Evolutionary conservation across 2,329 filamentous ascomycete genomes (phyloP).

Genomic region (Teratosphaeria epicoccoides): DNA sequence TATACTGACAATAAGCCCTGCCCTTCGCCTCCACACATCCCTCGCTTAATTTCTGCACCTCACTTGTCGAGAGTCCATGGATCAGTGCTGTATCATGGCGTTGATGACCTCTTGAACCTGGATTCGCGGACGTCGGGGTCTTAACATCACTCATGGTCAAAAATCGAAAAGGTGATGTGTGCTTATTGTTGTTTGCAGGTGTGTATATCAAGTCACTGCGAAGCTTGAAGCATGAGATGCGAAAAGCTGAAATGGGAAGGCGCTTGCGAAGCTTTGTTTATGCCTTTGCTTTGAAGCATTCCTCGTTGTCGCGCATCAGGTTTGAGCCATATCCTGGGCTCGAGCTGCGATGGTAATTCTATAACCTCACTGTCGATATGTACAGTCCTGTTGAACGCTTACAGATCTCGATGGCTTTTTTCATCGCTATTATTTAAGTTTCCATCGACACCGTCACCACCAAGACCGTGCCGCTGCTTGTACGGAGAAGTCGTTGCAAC

Average conservation of each 20-base stretch:
- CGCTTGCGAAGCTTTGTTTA: background rate
- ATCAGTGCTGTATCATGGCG: constrained; percentile 33
- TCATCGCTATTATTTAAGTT: background rate
- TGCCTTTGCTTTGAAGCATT: too few species aligned
- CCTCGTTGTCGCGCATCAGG: too few species aligned
- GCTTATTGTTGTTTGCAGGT: background rate
- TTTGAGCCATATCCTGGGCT: too few species aligned
- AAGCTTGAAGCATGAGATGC: background rate
- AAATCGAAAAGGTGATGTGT: background rate
- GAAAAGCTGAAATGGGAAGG: background rate
- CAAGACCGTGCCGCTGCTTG: background rate
- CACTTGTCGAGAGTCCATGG: constrained; percentile 46
- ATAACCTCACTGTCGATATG: too few species aligned
- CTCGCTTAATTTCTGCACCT: constrained; percentile 54
- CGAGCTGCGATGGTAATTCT: too few species aligned
- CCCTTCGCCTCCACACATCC: constrained; percentile 61
- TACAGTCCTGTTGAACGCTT: background rate
- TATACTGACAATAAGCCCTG: constrained; percentile 63
- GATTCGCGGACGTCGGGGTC: background rate
- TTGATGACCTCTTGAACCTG: constrained; percentile 25
- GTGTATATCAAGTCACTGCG: background rate
- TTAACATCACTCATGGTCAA: background rate
- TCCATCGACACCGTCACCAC: background rate
- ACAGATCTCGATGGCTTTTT: background rate
- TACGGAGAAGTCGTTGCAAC: background rate